phyloP scores from a whole-genome alignment of 1,284 basidiomycete genomes.

The Fomes fomentarius region DNA sequence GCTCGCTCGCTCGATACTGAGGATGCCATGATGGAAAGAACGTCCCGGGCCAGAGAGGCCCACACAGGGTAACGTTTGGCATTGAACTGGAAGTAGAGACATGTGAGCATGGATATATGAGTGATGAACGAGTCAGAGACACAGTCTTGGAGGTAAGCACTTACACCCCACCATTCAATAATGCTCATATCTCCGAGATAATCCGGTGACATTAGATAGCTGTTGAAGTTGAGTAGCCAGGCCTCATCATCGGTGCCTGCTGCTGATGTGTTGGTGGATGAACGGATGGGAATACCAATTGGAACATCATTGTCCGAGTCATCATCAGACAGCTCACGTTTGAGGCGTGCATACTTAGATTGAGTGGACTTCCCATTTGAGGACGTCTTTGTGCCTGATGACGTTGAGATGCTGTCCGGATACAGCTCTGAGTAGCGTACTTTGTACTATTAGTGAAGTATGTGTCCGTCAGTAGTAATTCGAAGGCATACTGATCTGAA shows the following conservation, averaged over 20 bases:
- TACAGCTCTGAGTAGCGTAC: neutral
- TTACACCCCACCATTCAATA: neutral
- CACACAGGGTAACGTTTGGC: conserved; percentile 17
- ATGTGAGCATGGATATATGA: conserved; percentile 37
- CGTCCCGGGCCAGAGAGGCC: conserved; percentile 23
- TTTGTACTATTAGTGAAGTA: too few relatives aligned
- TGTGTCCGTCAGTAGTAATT: too few relatives aligned
- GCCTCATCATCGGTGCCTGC: neutral
- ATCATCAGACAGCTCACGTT: neutral
- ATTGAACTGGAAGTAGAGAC: conserved; percentile 12
- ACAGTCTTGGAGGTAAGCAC: too few relatives aligned
- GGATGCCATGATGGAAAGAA: conserved; percentile 23
- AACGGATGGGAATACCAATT: too few relatives aligned
- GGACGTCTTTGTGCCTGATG: neutral
- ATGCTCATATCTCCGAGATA: neutral
- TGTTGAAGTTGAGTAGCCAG: neutral
- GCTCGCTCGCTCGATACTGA: conserved; percentile 21
- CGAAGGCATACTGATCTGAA: too few relatives aligned
- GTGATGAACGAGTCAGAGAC: neutral
- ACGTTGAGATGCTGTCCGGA: neutral
- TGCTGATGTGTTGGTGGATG: too few relatives aligned
- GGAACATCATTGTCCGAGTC: neutral
- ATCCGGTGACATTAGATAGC: neutral
- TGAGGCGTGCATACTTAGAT: too few relatives aligned
- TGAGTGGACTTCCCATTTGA: neutral